Percentiles rank a stretch among this genome's conserved stretches.
These are phyloP conservation scores for Botryotinia convoluta DNA, from an alignment of 2,329 filamentous ascomycete genomes.

Conservation along the genomic window DNA sequence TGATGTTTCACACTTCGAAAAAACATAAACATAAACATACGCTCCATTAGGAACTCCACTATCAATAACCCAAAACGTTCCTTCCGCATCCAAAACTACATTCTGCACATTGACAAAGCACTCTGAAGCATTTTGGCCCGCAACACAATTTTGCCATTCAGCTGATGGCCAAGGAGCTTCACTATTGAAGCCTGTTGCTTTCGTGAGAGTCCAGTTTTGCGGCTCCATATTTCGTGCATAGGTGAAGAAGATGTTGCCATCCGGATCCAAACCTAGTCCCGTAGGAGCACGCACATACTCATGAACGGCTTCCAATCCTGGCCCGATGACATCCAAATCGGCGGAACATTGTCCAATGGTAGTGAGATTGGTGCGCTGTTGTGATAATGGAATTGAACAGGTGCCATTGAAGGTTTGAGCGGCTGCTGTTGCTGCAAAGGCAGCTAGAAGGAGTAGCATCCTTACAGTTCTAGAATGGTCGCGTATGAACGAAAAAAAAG, in stretches of 20 bases:
- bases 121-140: constrained; percentile 1
- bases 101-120: constrained; percentile 5
- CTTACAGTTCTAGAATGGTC: neutral
- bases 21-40: neutral
- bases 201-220: constrained; percentile 1
- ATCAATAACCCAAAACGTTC: neutral
- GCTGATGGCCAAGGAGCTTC: constrained; percentile 10
- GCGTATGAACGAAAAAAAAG: neutral
- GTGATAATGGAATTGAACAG: neutral
- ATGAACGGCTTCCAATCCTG: neutral
- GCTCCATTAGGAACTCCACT: constrained; percentile 5
- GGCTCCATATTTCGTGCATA: constrained; percentile 6
- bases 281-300: neutral
- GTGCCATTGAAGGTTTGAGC: neutral
- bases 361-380: neutral
- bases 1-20: neutral
- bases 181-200: neutral
- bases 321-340: constrained; percentile 7
- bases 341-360: neutral
- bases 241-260: constrained; percentile 4
- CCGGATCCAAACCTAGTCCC: neutral
- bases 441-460: neutral
- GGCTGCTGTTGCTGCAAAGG: neutral
- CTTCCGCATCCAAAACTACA: neutral
- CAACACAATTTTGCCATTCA: constrained; percentile 1